These are phyloP conservation scores for Apiospora saccharicola DNA, from an alignment of 2,329 filamentous ascomycete genomes.

Conservation along the genomic window DNA sequence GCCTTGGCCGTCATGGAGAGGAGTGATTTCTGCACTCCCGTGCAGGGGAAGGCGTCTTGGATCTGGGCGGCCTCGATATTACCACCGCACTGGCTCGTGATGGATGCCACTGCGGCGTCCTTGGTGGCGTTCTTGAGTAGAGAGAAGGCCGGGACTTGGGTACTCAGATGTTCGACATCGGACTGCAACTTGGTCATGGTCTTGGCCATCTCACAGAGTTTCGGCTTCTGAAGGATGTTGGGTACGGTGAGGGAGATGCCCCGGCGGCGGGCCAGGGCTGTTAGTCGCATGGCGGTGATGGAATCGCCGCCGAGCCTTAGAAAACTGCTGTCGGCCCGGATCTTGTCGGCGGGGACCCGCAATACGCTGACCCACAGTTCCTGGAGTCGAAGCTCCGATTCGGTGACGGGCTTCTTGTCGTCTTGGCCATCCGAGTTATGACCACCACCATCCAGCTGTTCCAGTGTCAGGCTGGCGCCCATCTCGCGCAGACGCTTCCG, in stretches of 20 bases:
- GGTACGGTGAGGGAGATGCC: slow-evolving; percentile 1
- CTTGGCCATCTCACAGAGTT: background rate
- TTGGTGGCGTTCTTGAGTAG: background rate
- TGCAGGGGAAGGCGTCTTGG: background rate
- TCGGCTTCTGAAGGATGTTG: background rate
- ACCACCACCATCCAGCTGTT: background rate
- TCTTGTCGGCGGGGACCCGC: background rate
- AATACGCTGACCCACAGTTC: background rate
- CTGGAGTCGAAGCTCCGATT: background rate
- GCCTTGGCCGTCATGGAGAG: slow-evolving; percentile 16
- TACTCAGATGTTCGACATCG: no score
- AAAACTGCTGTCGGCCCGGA: background rate
- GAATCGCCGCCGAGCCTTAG: background rate
- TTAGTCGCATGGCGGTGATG: slow-evolving; percentile 3
- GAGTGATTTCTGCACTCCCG: background rate
- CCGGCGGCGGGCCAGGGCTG: background rate
- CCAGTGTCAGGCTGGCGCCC: background rate
- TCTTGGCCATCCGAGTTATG: background rate
- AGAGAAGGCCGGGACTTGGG: background rate
- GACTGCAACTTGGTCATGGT: background rate
- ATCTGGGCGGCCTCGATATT: background rate
- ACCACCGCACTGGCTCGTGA: background rate
- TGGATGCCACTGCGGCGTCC: background rate
- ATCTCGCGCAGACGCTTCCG: slow-evolving; percentile 16
- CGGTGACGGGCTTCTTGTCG: background rate